A percentile compares a stretch with the other conserved stretches of the same genome.
These are phyloP conservation scores for Arabidopsis suecica DNA, from an alignment of 345 rosid genomes.

Conservation along the genomic window DNA sequence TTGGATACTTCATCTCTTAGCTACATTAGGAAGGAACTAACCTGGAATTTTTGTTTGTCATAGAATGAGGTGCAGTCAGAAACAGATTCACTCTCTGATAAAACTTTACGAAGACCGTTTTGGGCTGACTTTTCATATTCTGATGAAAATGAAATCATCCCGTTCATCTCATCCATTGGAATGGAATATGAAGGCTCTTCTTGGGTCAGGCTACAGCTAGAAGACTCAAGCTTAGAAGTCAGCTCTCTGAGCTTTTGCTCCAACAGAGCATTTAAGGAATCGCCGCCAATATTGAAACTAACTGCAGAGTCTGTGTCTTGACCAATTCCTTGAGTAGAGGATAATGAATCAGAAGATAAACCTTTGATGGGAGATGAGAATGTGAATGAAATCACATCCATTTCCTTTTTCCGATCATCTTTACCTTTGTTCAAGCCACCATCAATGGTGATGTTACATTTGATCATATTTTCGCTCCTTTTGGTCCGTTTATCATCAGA, in stretches of 20 bases:
- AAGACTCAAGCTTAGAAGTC: slow-evolving; percentile 63
- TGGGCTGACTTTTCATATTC: slow-evolving; percentile 47
- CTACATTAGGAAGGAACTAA: slow-evolving; percentile 42
- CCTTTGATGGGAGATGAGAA: slow-evolving; percentile 77
- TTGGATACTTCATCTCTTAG: slow-evolving; percentile 21
- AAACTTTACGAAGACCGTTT: slow-evolving; percentile 43
- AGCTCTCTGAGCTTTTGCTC: slow-evolving; percentile 80
- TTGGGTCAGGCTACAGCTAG: slow-evolving; percentile 53
- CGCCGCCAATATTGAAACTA: slow-evolving; percentile 55
- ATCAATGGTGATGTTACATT: slow-evolving; percentile 53
- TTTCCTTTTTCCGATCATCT: slow-evolving; percentile 53
- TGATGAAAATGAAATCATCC: slow-evolving; percentile 37
- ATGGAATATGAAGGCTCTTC: slow-evolving; percentile 51
- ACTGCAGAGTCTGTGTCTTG: slow-evolving; percentile 43
- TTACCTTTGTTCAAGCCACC: slow-evolving; percentile 40
- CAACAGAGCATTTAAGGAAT: slow-evolving; percentile 67
- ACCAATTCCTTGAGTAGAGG: slow-evolving; percentile 43
- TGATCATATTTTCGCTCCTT: slow-evolving; percentile 50
- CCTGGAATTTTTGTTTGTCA: slow-evolving; percentile 63
- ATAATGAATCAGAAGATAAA: slow-evolving; percentile 44
- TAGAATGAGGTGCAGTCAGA: slow-evolving; percentile 51
- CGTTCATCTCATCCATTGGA: slow-evolving; percentile 38
- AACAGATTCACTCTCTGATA: slow-evolving; percentile 43
- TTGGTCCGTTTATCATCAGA: slow-evolving; percentile 45
- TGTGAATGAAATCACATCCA: slow-evolving; percentile 87